Conservation (phyloP, 2,329 filamentous ascomycete genomes). For the Eutypella sp. region DNA sequence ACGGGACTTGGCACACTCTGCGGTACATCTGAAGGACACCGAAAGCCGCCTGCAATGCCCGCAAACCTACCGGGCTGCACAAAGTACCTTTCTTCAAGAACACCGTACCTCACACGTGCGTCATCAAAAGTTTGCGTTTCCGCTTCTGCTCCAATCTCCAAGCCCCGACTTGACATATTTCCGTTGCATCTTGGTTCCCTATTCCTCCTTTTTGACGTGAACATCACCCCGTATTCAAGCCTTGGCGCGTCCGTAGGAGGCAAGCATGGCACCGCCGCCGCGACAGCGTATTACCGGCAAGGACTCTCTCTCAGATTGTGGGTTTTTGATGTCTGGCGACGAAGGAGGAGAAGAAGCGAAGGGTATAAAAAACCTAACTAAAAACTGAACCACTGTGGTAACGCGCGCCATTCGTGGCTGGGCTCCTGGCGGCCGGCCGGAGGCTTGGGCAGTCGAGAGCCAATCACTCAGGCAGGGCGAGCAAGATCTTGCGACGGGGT, state of each 20-base stretch:
- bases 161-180: neutral
- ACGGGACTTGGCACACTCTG: constrained; percentile 2
- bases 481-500: constrained; percentile 7
- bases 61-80: too few species aligned
- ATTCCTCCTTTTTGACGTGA: neutral
- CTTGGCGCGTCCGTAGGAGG: neutral
- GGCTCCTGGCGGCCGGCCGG: constrained; percentile 14
- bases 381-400: constrained; percentile 11
- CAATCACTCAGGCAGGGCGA: constrained; percentile 24
- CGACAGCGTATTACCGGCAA: too few species aligned
- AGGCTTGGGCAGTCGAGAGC: constrained; percentile 13
- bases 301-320: too few species aligned
- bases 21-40: constrained; percentile 17
- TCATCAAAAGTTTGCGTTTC: too few species aligned
- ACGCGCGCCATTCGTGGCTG: constrained; percentile 17
- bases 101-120: neutral
- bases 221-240: neutral
- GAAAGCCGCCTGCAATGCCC: too few species aligned
- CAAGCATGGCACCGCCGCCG: neutral
- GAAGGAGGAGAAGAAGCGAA: constrained; percentile 1
- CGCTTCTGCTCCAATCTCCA: too few species aligned
- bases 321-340: too few species aligned
- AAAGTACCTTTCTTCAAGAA: constrained; percentile 1
- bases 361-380: constrained; percentile 11
- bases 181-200: neutral